A percentile compares a stretch with the other conserved stretches of the same genome.
Evolutionary conservation across 345 rosid genomes (phyloP).

Genomic region (Eucalyptus regnans): DNA sequence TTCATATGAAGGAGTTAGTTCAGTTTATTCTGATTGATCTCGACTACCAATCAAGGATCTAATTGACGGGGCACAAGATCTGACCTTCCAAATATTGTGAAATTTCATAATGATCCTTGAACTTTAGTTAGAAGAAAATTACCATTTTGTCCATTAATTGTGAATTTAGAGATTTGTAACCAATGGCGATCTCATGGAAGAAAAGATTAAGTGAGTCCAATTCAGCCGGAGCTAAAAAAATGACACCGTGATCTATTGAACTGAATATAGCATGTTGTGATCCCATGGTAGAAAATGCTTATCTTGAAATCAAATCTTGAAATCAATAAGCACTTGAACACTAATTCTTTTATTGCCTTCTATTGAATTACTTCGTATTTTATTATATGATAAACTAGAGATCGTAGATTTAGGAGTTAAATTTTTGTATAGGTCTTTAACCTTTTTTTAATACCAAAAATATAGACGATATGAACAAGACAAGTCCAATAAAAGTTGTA

Average conservation of each 20-base stretch:
- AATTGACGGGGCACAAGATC: not conserved
- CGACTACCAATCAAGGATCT: not conserved
- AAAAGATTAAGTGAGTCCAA: not conserved
- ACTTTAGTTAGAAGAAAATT: not conserved
- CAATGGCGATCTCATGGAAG: not conserved
- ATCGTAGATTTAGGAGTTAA: not conserved
- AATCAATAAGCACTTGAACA: not conserved
- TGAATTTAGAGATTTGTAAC: not conserved
- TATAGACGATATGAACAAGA: not conserved
- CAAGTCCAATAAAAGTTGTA: not conserved
- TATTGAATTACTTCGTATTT: not conserved
- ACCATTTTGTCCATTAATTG: not conserved
- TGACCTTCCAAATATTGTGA: not conserved
- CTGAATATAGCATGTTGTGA: not conserved
- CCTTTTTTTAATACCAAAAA: not conserved
- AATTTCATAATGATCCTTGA: not conserved
- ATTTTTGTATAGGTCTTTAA: not conserved
- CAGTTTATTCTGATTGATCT: not conserved
- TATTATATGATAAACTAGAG: not conserved
- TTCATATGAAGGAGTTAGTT: not conserved
- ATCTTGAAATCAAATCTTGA: not conserved
- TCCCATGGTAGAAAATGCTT: not conserved
- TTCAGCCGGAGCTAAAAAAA: not conserved
- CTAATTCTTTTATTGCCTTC: not conserved
- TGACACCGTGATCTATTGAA: not conserved